Conservation (phyloP, 2,329 filamentous ascomycete species). For the Stachybotrys chlorohalonatus region DNA sequence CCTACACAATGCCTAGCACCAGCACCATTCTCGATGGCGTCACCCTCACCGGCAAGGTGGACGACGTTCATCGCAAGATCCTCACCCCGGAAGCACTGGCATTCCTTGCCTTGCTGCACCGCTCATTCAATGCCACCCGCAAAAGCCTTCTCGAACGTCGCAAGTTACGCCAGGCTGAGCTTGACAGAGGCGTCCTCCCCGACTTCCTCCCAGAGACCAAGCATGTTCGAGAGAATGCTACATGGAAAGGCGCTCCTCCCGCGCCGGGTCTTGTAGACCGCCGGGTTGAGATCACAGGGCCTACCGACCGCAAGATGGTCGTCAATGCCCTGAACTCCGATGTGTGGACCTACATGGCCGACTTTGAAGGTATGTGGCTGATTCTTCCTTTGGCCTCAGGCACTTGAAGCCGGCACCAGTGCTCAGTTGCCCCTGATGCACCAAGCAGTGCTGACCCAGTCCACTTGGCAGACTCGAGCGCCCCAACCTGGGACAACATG, state of each 20-base stretch:
- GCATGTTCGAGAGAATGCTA: slow-evolving; percentile 86
- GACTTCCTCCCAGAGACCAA: slow-evolving; percentile 95
- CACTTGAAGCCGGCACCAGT: not conserved
- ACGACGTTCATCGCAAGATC: slow-evolving; percentile 77
- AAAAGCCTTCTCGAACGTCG: slow-evolving; percentile 85
- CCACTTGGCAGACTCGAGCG: slow-evolving; percentile 64
- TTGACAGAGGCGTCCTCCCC: slow-evolving; percentile 79
- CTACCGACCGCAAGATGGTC: slow-evolving; percentile 98
- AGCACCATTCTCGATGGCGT: slow-evolving; percentile 82
- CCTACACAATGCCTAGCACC: slow-evolving; percentile 51
- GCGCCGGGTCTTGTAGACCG: slow-evolving; percentile 90
- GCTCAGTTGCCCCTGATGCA: not conserved
- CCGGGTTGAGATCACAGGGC: slow-evolving; percentile 93
- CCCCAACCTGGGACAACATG: slow-evolving; percentile 99
- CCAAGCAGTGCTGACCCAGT: slow-evolving; percentile 4
- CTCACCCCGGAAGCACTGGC: slow-evolving; percentile 82
- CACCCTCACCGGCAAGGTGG: slow-evolving; percentile 70
- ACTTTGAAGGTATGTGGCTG: slow-evolving; percentile 76
- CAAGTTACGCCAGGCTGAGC: slow-evolving; percentile 77
- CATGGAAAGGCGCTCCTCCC: slow-evolving; percentile 87
- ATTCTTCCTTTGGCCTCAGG: not conserved
- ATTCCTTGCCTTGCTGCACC: slow-evolving; percentile 90
- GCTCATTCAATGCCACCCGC: slow-evolving; percentile 84
- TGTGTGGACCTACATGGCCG: slow-evolving; percentile 99
- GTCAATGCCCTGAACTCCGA: slow-evolving; percentile 94